Evolutionary conservation across 768 basidiomycete genomes (phyloP).

Genomic region (Phaffia australis): DNA sequence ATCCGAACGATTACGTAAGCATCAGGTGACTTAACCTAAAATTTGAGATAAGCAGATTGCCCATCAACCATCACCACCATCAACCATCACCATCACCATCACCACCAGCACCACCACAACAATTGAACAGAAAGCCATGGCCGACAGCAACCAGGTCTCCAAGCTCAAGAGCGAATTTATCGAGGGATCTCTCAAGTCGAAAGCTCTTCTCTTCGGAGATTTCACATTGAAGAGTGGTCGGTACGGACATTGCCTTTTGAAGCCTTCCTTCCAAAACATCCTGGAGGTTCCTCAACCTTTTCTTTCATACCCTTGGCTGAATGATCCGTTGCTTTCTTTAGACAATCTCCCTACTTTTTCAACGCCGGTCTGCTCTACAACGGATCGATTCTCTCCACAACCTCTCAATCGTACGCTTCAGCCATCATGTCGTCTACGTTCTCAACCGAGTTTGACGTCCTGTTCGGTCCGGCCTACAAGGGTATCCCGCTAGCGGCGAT

Average conservation of each 20-base stretch:
- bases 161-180: constrained; percentile 37
- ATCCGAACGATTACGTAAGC: too few species aligned
- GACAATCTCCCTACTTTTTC: constrained; percentile 92
- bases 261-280: not conserved
- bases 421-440: constrained; percentile 55
- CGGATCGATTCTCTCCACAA: constrained; percentile 63
- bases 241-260: constrained; percentile 43
- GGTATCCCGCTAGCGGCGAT: constrained; percentile 86
- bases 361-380: constrained; percentile 82
- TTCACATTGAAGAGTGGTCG: constrained; percentile 93
- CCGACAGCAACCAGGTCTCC: not conserved
- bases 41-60: too few species aligned
- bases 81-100: too few species aligned
- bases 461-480: constrained; percentile 97
- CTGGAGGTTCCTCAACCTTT: not conserved
- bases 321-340: constrained; percentile 33
- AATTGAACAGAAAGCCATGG: too few species aligned
- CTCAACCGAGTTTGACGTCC: constrained; percentile 54
- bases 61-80: too few species aligned
- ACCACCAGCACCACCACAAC: too few species aligned
- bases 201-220: constrained; percentile 56
- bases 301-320: not conserved
- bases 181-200: constrained; percentile 35
- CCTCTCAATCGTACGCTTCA: constrained; percentile 72
- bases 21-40: too few species aligned